Evolutionary conservation across 1,139 yeast species (phyloP), one percentile per base, ranked within the genome.

Genomic region (Blastobotrys ciferrii): DNA sequence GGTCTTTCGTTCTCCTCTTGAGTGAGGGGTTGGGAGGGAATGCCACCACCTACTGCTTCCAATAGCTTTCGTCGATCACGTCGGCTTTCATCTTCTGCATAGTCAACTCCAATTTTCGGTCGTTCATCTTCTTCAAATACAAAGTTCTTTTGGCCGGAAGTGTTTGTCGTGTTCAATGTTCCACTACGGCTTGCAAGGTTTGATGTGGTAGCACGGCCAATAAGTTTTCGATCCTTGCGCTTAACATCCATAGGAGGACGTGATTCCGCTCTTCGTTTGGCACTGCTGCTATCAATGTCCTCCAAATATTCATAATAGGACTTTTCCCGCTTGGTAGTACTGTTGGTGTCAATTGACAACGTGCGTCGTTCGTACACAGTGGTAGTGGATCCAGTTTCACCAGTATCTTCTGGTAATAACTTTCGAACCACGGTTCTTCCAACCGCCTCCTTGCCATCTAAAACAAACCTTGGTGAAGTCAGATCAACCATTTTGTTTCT

Each of bases 401-500:
- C n/a, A 4, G 20, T 7, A 19, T 17, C 20, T 33, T 33, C 38
- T 4, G 38, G 38, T 15, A 33, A 12, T 7, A 33, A 13, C 20
- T 33, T 33, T 5, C 38, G 17, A 7, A 17, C 31, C 46, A 43
- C 30, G 14, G 20, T 45, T 25, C 42, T 38, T 15, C 23, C 54
- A 15, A 31, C 45, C 7, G 40, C 20, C 25, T 54, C 56, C 32
- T 47, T 51, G 2, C 61, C 63, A 42, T 58, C 64, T n/a, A 78
- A 74, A n/a, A 74, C 74, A 78, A 78, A 76, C 31, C 65, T 58
- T 12, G 65, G 58, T 49, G 72, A 69, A 37, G 65, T 53, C n/a
- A 63, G 46, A 1, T 54, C 53, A 5, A 60, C 51, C 15, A 58
- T 42, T 13, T 45, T 51, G 11, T 70, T 70, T 3, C 55, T 54